Evolutionary conservation across 805 yeast species (phyloP), one percentile per base, ranked within the genome.

Genomic region (Zygosaccharomyces kombuchaensis): DNA sequence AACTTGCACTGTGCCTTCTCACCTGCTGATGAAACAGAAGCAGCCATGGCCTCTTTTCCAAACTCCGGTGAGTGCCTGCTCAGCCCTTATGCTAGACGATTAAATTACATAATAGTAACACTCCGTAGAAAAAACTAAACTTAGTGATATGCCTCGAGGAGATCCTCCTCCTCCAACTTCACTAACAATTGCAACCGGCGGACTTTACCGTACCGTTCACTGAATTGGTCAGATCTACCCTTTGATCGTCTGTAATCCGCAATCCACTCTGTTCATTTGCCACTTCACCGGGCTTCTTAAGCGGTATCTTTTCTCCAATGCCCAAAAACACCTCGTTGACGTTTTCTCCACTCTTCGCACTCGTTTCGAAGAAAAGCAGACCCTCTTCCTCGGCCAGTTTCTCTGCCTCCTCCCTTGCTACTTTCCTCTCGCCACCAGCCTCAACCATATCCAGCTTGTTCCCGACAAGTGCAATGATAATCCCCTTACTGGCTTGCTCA

Each of bases 401-500:
- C 66, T 82, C 74, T 31, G 96, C 99, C 65, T 93, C 98, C 55
- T 85, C 90, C 40, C 77, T 73, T 26, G 88, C 81, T 22, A 91
- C 96, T 66, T 86, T 87, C 57, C 96, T 76, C 51, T 53, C 59
- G n/a, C 47, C 53, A 26, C 54, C 57, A 26, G 63, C 72, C 45
- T 80, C 82, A 10, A 82, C 78, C 51, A 91, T 71, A 67, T 91
- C 99, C 48, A 80, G 77, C 70, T 91, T 91, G 72, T 90, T 91
- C 31, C 96, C 99, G 23, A 90, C 96, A 31, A 91, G 74, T 2
- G 98, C 98, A 65, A 91, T 89, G 47, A 88, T 80, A 42, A 91
- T 91, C 52, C 84, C 90, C 53, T 87, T 86, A n/a, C 86, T 76
- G 14, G 97, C 97, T 68, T 90, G 98, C 55, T 90, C 96, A 62